Evolutionary conservation across 2,329 filamentous ascomycete species (phyloP).

Genomic region (Coniochaeta sp.): DNA sequence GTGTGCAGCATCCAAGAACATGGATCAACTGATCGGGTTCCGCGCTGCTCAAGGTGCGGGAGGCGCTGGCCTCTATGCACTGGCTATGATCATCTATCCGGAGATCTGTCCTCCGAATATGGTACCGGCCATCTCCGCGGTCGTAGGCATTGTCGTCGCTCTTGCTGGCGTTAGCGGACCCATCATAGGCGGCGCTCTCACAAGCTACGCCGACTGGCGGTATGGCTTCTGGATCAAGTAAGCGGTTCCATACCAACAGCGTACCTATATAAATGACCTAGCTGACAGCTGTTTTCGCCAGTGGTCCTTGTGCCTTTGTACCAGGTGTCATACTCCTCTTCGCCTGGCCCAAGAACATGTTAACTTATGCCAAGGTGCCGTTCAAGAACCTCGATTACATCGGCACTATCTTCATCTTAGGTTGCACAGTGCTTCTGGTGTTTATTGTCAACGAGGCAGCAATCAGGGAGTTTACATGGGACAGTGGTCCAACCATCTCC

Average conservation of each 20-base stretch:
- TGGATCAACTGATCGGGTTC: constrained; percentile 14
- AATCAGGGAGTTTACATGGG: constrained; percentile 13
- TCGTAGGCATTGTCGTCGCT: constrained; percentile 12
- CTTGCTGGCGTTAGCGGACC: constrained; percentile 13
- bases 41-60: constrained; percentile 13
- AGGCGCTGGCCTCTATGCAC: constrained; percentile 14
- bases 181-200: constrained; percentile 11
- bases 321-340: constrained; percentile 2
- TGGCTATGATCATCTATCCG: constrained; percentile 13
- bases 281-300: not conserved
- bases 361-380: not conserved
- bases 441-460: constrained; percentile 15
- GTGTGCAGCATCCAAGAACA: constrained; percentile 8
- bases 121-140: constrained; percentile 7
- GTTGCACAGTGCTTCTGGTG: constrained; percentile 13
- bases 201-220: constrained; percentile 9
- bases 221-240: constrained; percentile 15
- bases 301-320: not conserved
- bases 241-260: not conserved
- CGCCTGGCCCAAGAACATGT: constrained; percentile 4
- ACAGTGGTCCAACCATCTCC: constrained; percentile 10
- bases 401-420: constrained; percentile 8
- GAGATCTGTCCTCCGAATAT: constrained; percentile 11
- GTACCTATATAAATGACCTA: not conserved
- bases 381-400: constrained; percentile 6